phyloP scores from a whole-genome alignment of 164 flowering plant species.

The Cinnamomum micranthum region DNA sequence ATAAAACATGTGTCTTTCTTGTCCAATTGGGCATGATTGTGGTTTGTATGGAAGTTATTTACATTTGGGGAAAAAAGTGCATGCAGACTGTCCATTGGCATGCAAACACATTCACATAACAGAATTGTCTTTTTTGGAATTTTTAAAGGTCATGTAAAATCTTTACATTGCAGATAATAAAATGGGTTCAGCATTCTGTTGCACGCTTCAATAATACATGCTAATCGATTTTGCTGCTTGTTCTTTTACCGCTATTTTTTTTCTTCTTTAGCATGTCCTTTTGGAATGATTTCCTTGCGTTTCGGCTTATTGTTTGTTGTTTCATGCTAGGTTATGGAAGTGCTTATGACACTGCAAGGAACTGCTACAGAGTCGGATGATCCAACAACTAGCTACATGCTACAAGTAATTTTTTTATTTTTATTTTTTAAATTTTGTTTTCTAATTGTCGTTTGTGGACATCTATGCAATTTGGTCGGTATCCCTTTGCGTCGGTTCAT shows the following conservation, averaged over 20 bases:
- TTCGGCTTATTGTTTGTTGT: not conserved
- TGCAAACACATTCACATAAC: too few species aligned
- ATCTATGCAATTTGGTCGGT: not conserved
- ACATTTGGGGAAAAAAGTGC: too few species aligned
- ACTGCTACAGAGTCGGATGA: conserved; percentile 95
- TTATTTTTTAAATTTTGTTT: not conserved
- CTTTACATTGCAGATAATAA: too few species aligned
- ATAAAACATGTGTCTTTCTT: too few species aligned
- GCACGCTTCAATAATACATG: not conserved
- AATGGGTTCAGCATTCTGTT: too few species aligned
- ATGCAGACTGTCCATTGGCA: too few species aligned
- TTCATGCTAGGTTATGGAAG: conserved; percentile 85
- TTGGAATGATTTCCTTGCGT: not conserved
- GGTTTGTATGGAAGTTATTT: too few species aligned
- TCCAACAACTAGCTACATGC: conserved; percentile 98
- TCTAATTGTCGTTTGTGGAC: not conserved
- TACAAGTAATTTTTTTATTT: conserved; percentile 52
- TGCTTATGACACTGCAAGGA: conserved; percentile 95
- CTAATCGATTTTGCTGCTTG: not conserved
- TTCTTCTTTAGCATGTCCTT: not conserved
- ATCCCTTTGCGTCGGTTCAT: not conserved
- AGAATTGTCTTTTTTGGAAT: too few species aligned
- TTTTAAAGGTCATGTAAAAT: too few species aligned
- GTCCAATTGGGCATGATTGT: too few species aligned
- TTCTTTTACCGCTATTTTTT: not conserved